Evolutionary conservation across 2,329 filamentous ascomycete genomes (phyloP), one percentile per base, ranked within the genome.

Genomic region (Sporothrix brasiliensis): DNA sequence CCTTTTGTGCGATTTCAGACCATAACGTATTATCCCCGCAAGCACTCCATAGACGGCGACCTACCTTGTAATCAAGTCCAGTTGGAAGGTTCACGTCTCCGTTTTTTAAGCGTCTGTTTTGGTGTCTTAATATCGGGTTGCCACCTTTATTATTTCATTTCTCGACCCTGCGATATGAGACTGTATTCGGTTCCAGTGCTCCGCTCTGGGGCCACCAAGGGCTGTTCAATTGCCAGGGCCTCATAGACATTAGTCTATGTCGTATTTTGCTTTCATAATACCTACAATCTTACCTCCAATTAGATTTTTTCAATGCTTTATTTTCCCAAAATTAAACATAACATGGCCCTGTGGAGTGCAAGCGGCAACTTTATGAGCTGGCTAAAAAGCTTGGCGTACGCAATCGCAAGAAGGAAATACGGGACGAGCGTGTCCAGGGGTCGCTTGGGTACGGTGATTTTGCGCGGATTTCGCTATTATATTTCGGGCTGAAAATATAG

Each of bases 361-460:
- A 47, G 67, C 68, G 58, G 61, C 47, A 49, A 39, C 61, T 65
- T 44, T 39, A 34, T 27, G 69, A 60, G 68, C 41, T 70, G 70
- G 70, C 70, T 72, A 73, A 73, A 73, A 72, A 69, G 72, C 72
- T 73, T 73, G 72, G 72, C 72, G 44, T 72, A 72, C 72, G 72
- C 70, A 70, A 72, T 72, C 34, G 21, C 44, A 27, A 19, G 24
- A 21, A 52, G 41, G 47, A 63, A 47, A 58, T 53, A 68, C 30
- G 39, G 58, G 58, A 47, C 53, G 52, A 30, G 27, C 30, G 6
- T 16, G 66, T 14, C 53, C 24, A 58, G 53, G 39, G 61, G 50
- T 34, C 24, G 16, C n/a, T 69, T 69, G 67, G 67, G 67, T 60
- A 52, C 54, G 67, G 54, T 34, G 34, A 52, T 21, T 58, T 60